Evolutionary conservation across 331 rosid species (phyloP).

Genomic region (Quercus phellos): DNA sequence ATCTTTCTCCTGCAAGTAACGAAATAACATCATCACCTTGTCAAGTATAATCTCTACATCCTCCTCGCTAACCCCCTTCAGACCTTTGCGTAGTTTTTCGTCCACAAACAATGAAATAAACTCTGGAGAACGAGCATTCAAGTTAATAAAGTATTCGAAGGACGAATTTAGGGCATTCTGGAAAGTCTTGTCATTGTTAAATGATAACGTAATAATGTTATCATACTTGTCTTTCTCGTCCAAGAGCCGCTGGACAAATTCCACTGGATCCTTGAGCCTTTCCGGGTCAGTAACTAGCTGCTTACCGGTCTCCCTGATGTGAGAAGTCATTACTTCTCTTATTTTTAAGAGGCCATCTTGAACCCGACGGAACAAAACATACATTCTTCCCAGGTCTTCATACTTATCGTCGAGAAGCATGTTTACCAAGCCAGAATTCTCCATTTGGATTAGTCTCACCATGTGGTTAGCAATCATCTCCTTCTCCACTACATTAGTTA

Average conservation of each 20-base stretch:
- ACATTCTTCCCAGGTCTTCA: slow-evolving; percentile 73
- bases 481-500: slow-evolving; percentile 65
- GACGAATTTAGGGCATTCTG: slow-evolving; percentile 76
- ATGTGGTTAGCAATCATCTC: slow-evolving; percentile 83
- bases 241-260: slow-evolving; percentile 69
- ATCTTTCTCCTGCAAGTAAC: slow-evolving; percentile 82
- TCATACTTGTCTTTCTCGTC: slow-evolving; percentile 74
- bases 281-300: slow-evolving; percentile 79
- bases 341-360: slow-evolving; percentile 46
- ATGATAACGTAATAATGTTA: slow-evolving; percentile 57
- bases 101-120: slow-evolving; percentile 83
- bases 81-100: slow-evolving; percentile 80
- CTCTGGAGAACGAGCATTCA: slow-evolving; percentile 77
- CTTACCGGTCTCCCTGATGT: slow-evolving; percentile 62
- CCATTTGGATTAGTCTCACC: slow-evolving; percentile 70
- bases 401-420: slow-evolving; percentile 75
- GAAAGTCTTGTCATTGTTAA: slow-evolving; percentile 69
- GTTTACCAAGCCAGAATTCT: slow-evolving; percentile 67
- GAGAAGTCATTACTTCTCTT: slow-evolving; percentile 72
- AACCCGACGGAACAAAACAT: slow-evolving; percentile 65
- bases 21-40: slow-evolving; percentile 86
- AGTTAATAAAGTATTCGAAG: slow-evolving; percentile 68
- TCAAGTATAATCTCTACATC: slow-evolving; percentile 70
- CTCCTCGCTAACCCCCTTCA: slow-evolving; percentile 83
- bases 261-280: slow-evolving; percentile 75